A percentile compares a stretch with the other conserved stretches of the same genome.
Conservation (phyloP, 192 early-diverging fungal genomes). For the Backusella westeae region DNA sequence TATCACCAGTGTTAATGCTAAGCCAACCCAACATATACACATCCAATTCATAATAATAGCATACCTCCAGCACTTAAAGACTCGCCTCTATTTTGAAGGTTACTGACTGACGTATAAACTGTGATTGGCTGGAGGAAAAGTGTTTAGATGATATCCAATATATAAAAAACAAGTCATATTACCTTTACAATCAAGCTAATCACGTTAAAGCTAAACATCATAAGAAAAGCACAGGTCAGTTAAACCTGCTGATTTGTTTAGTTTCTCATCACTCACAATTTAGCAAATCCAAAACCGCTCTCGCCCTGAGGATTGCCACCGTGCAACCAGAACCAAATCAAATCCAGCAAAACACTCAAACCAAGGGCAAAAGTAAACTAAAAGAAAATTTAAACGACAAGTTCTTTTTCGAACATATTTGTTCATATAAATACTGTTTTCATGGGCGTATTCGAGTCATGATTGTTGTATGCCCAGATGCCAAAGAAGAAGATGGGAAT, state of each 20-base stretch:
- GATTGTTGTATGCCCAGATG: constrained; percentile 48
- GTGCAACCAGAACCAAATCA: constrained; percentile 46
- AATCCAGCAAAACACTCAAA: constrained; percentile 47
- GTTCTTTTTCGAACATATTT: neutral
- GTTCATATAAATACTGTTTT: constrained; percentile 37
- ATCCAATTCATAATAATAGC: neutral
- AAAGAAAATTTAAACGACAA: neutral
- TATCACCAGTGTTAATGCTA: neutral
- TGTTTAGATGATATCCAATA: neutral
- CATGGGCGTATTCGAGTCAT: constrained; percentile 49
- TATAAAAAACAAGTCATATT: neutral
- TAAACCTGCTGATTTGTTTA: neutral
- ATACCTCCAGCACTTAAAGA: constrained; percentile 36
- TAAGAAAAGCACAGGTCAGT: neutral
- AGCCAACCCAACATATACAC: neutral
- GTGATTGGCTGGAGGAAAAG: constrained; percentile 40
- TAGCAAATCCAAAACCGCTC: constrained; percentile 37
- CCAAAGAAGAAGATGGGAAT: constrained; percentile 53
- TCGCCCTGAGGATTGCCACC: constrained; percentile 40
- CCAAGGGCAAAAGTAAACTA: constrained; percentile 48
- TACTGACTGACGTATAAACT: constrained; percentile 43
- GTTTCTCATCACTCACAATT: constrained; percentile 18
- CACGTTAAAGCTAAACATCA: constrained; percentile 35
- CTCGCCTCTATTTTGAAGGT: constrained; percentile 49
- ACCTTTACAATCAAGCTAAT: constrained; percentile 40